These are phyloP conservation scores for Pyracantha coccinea DNA, from an alignment of 331 rosid genomes.

Conservation along the genomic window DNA sequence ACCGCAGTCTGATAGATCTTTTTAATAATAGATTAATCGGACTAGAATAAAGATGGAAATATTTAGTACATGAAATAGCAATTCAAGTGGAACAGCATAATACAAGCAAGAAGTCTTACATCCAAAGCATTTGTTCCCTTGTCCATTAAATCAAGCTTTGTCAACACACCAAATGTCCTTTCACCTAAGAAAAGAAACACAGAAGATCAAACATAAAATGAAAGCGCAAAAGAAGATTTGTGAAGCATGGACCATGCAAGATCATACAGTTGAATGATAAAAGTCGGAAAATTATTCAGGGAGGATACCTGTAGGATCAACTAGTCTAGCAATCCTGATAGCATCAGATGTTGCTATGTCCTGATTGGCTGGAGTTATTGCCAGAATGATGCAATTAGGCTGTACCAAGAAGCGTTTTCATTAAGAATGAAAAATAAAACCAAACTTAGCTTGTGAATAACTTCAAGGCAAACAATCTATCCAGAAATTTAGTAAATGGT, in stretches of 20 bases:
- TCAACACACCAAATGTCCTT: constrained; percentile 77
- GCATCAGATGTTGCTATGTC: constrained; percentile 88
- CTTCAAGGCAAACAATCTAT: constrained; percentile 1
- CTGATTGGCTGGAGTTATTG: constrained; percentile 85
- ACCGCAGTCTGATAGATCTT: too few relatives aligned
- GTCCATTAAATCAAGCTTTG: constrained; percentile 93
- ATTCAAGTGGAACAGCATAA: constrained; percentile 4
- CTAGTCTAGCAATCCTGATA: constrained; percentile 64
- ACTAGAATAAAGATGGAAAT: too few relatives aligned
- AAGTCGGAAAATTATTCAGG: neutral
- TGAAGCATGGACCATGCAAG: neutral
- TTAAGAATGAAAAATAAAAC: neutral
- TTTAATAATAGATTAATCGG: too few relatives aligned
- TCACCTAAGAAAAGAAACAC: constrained; percentile 37
- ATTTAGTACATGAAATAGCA: too few relatives aligned
- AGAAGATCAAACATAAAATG: constrained; percentile 2
- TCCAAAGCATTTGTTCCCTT: constrained; percentile 77
- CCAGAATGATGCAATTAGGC: constrained; percentile 80
- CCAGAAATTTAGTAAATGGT: neutral
- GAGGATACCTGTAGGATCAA: constrained; percentile 60
- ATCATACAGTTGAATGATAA: constrained; percentile 6
- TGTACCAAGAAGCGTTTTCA: constrained; percentile 20
- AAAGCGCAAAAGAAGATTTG: neutral
- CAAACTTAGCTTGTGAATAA: neutral
- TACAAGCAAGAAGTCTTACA: constrained; percentile 37